Percentiles rank a stretch among this genome's conserved stretches.
These are phyloP conservation scores for Flueggea neowawraea DNA, from an alignment of 441 rosid genomes.

Conservation along the genomic window DNA sequence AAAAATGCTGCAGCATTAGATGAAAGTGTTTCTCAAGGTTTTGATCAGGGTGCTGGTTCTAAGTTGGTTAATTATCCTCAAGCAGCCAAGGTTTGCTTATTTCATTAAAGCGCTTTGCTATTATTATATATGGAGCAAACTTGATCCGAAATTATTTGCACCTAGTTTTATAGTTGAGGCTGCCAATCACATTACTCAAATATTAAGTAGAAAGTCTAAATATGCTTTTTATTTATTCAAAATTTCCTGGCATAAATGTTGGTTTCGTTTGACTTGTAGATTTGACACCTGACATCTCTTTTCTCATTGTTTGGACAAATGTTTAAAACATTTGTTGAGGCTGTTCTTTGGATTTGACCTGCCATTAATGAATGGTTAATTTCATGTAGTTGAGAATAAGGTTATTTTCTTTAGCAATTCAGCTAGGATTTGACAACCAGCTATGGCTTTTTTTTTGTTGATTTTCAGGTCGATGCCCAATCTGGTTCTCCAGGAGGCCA, in stretches of 20 bases:
- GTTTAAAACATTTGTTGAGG: not conserved
- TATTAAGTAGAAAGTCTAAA: not conserved
- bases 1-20: conserved; percentile 21
- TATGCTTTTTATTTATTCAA: not conserved
- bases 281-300: too few relatives aligned
- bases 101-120: not conserved
- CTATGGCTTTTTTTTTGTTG: conserved; percentile 1
- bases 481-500: too few relatives aligned
- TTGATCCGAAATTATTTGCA: too few relatives aligned
- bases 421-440: too few relatives aligned
- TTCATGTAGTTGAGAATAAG: not conserved
- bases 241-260: too few relatives aligned
- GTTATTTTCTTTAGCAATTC: not conserved
- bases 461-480: conserved; percentile 42
- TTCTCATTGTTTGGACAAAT: not conserved
- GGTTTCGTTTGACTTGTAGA: too few relatives aligned
- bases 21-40: conserved; percentile 25
- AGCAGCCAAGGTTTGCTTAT: conserved; percentile 31
- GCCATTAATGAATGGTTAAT: not conserved
- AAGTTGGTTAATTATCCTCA: conserved; percentile 25
- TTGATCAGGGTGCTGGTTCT: conserved; percentile 25
- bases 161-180: conserved; percentile 5
- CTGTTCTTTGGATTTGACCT: not conserved
- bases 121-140: not conserved
- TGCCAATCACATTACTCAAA: not conserved